Evolutionary conservation across 192 early-diverging fungal genomes (phyloP), one percentile per base, ranked within the genome.

Genomic region (Diversispora epigaea): DNA sequence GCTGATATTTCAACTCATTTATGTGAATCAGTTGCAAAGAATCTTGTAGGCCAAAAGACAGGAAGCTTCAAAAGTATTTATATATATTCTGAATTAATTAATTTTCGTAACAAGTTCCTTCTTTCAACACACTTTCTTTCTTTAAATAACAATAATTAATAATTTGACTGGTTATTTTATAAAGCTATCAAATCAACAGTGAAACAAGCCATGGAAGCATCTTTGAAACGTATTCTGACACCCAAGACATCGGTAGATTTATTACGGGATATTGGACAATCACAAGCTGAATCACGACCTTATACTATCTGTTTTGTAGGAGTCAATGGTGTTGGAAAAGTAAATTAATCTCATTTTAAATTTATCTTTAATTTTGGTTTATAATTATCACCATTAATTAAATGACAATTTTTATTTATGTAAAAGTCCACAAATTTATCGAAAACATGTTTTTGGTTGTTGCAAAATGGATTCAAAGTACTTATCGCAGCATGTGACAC

Each of bases 401-500:
- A n/a, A 54, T 54, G 4, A 6, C 6, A 39, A 19, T 22, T 58
- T 10, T 45, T 39, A 60, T n/a, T n/a, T 74, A 92, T 75, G 25
- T 2, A 32, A 32, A 91, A 97, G 77, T 93, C 92, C 8, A 98
- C 96, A 61, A 98, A 98, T 77, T 77, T 98, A 74, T 92, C 93
- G 77, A 98, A 98, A 75, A 91, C 95, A 8, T 94, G 93, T 72
- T 98, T 96, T 81, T 96, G 95, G 95, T 84, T 98, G 44, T 82
- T 97, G 68, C 94, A 96, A 76, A 98, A 98, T 84, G 89, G 91
- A 62, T 84, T 91, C 58, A 92, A 91, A 25, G 91, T 96, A 6
- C 80, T 98, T 39, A 95, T 98, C 80, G 96, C 95, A 32, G 96
- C 94, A 15, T 96, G 96, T 80, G 96, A 98, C 82, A 98, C 96